These are phyloP conservation scores for Crucibulum laeve DNA, from an alignment of 768 basidiomycete genomes.

Conservation along the genomic window DNA sequence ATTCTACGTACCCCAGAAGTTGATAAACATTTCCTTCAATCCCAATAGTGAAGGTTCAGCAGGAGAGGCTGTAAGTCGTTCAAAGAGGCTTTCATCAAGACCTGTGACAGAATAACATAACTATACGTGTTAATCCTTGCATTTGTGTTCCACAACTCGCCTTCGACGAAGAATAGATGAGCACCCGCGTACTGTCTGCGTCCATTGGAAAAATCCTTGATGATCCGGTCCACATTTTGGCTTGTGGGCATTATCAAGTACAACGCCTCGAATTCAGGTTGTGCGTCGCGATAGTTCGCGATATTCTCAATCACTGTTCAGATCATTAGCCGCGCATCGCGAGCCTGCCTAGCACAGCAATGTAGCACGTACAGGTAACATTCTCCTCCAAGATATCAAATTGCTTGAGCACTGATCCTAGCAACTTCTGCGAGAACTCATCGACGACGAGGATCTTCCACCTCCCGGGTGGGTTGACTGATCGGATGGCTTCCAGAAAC, in stretches of 20 bases:
- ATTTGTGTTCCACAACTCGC: slow-evolving; percentile 28
- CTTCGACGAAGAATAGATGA: slow-evolving; percentile 92
- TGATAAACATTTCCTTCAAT: slow-evolving; percentile 84
- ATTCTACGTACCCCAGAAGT: slow-evolving; percentile 78
- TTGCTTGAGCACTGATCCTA: slow-evolving; percentile 84
- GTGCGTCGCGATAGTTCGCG: slow-evolving; percentile 74
- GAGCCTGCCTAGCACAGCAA: slow-evolving; percentile 4
- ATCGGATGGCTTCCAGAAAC: slow-evolving; percentile 84
- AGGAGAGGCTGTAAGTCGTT: slow-evolving; percentile 67
- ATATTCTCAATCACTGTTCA: slow-evolving; percentile 89
- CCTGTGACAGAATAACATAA: slow-evolving; percentile 37
- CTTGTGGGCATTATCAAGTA: slow-evolving; percentile 94
- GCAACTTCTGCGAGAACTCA: slow-evolving; percentile 79
- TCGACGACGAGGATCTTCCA: slow-evolving; percentile 99
- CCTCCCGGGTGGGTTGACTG: slow-evolving; percentile 77
- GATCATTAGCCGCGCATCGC: background rate
- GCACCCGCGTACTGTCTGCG: slow-evolving; percentile 75
- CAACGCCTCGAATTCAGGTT: slow-evolving; percentile 84
- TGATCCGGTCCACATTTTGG: slow-evolving; percentile 89
- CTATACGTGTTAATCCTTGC: slow-evolving; percentile 1
- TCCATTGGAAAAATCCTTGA: slow-evolving; percentile 67
- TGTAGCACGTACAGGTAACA: slow-evolving; percentile 77
- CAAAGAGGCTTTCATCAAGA: slow-evolving; percentile 72
- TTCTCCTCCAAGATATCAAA: slow-evolving; percentile 95
- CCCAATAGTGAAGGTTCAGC: slow-evolving; percentile 75